phyloP scores from a whole-genome alignment of 129 eudicot species.

The Arctium minus region DNA sequence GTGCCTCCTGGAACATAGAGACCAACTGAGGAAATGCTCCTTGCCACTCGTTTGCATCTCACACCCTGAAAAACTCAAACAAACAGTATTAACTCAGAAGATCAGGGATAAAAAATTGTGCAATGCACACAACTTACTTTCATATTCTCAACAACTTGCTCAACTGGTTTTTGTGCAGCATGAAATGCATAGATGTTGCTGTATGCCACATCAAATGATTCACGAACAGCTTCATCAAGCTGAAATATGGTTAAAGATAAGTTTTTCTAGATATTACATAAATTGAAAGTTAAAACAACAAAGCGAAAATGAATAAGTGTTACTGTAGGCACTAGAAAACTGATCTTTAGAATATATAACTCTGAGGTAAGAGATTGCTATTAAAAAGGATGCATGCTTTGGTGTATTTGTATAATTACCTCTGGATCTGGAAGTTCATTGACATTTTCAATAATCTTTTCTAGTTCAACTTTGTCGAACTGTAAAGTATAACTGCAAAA shows the following conservation, averaged over 20 bases:
- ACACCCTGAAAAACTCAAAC: slow-evolving; percentile 69
- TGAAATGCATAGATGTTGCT: slow-evolving; percentile 94
- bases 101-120: neutral
- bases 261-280: neutral
- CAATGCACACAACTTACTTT: slow-evolving; percentile 44
- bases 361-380: slow-evolving; percentile 1
- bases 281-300: neutral
- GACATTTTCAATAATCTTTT: slow-evolving; percentile 64
- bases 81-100: neutral
- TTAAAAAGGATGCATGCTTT: neutral
- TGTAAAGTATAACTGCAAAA: slow-evolving; percentile 68
- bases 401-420: slow-evolving; percentile 40
- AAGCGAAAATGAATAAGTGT: neutral
- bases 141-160: slow-evolving; percentile 94
- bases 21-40: slow-evolving; percentile 92
- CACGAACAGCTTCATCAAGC: slow-evolving; percentile 87
- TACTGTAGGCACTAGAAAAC: neutral
- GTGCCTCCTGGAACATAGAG: slow-evolving; percentile 99
- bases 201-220: slow-evolving; percentile 99
- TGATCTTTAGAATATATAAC: neutral
- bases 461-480: slow-evolving; percentile 84
- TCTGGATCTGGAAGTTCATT: slow-evolving; percentile 81
- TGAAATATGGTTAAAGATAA: slow-evolving; percentile 28
- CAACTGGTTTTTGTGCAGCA: slow-evolving; percentile 95
- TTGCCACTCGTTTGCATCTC: slow-evolving; percentile 93